Percentiles rank a stretch among this genome's conserved stretches.
phyloP scores from a whole-genome alignment of 805 yeast genomes.

The Ogataea populi-albae region DNA sequence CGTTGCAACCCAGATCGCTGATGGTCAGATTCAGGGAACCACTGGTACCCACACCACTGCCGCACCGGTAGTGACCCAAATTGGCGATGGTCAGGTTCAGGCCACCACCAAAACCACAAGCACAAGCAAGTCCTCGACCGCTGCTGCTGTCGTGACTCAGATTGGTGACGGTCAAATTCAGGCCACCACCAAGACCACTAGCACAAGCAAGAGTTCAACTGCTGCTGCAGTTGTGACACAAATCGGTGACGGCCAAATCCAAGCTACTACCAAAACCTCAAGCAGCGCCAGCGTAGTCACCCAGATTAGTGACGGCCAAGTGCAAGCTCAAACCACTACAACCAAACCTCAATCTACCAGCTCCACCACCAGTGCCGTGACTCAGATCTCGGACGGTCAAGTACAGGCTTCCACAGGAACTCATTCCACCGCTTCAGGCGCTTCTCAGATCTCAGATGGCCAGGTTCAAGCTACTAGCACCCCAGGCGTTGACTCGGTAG shows the following conservation, averaged over 20 bases:
- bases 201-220: constrained; percentile 8
- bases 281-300: constrained; percentile 33
- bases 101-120: constrained; percentile 38
- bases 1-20: constrained; percentile 51
- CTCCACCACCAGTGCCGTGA: constrained; percentile 9
- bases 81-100: constrained; percentile 51
- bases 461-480: constrained; percentile 32
- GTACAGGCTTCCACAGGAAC: constrained; percentile 41
- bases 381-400: constrained; percentile 41
- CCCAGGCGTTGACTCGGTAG: constrained; percentile 23
- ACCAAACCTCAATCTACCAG: constrained; percentile 21
- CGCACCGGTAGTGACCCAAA: too few species aligned
- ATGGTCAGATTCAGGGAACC: constrained; percentile 56
- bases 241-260: constrained; percentile 22
- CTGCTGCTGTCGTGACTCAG: constrained; percentile 31
- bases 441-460: constrained; percentile 46
- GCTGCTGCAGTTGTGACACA: constrained; percentile 43
- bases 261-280: constrained; percentile 25
- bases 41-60: constrained; percentile 11
- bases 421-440: constrained; percentile 34
- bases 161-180: constrained; percentile 49
- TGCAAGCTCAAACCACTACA: constrained; percentile 37
- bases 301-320: constrained; percentile 47
- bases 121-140: constrained; percentile 24
- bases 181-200: constrained; percentile 18